Conservation (phyloP, 257 asterid species). For the Solanum virginianum region DNA sequence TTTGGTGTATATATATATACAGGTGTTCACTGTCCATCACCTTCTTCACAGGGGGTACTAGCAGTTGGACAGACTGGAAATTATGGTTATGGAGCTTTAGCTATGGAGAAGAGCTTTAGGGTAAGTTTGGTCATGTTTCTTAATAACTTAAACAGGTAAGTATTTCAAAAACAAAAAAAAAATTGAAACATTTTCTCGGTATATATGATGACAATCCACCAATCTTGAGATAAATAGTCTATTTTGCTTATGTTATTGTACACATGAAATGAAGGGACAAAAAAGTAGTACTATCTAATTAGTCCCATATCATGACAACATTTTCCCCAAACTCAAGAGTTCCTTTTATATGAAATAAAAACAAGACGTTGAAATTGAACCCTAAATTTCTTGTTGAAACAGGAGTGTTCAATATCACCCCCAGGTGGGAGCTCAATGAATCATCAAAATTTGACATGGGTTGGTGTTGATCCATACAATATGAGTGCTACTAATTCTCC, state of each 20-base stretch:
- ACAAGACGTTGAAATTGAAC: background rate
- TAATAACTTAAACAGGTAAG: background rate
- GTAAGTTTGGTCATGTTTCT: conserved; percentile 21
- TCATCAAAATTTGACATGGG: conserved; percentile 37
- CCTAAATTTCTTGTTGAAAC: background rate
- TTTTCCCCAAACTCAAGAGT: background rate
- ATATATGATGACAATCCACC: background rate
- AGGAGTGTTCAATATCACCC: background rate
- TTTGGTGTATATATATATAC: background rate
- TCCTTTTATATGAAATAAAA: too few species aligned
- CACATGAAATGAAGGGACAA: background rate
- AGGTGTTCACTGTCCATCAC: conserved; percentile 51
- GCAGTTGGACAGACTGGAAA: conserved; percentile 25
- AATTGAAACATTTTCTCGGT: background rate
- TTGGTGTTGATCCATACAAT: conserved; percentile 23
- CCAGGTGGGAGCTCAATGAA: background rate
- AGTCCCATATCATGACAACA: background rate
- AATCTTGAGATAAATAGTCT: background rate
- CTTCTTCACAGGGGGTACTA: conserved; percentile 22
- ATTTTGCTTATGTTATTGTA: background rate
- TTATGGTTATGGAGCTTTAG: conserved; percentile 55
- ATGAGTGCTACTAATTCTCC: background rate
- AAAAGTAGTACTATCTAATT: too few species aligned
- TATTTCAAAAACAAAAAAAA: background rate
- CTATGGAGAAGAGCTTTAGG: conserved; percentile 71